phyloP scores from a whole-genome alignment of 371 early-diverging fungal genomes.

The Syncephalastrum contaminatum region DNA sequence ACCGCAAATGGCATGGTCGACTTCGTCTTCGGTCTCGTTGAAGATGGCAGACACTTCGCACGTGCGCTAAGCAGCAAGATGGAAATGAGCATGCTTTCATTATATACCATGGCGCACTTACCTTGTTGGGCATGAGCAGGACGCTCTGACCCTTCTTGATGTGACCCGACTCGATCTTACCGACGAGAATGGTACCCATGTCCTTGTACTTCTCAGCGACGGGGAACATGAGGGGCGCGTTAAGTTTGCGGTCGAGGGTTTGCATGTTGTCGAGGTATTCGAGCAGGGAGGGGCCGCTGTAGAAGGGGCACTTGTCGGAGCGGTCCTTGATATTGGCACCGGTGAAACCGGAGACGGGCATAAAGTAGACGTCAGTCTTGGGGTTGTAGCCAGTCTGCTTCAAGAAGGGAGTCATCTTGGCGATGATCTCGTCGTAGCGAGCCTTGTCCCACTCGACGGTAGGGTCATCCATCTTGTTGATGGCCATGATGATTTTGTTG shows the following conservation, averaged over 20 bases:
- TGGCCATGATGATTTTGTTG: conserved; percentile 84
- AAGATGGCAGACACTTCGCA: conserved; percentile 82
- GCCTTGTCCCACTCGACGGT: conserved; percentile 94
- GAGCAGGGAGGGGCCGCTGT: conserved; percentile 90
- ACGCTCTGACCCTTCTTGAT: conserved; percentile 83
- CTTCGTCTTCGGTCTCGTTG: conserved; percentile 81
- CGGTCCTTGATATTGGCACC: conserved; percentile 96
- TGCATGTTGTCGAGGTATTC: conserved; percentile 83
- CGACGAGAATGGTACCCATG: conserved; percentile 94
- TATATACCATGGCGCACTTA: conserved; percentile 19
- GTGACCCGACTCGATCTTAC: conserved; percentile 94
- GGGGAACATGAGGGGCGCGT: conserved; percentile 91
- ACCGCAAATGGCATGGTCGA: conserved; percentile 78
- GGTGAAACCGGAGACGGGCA: conserved; percentile 96
- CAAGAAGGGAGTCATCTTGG: conserved; percentile 88
- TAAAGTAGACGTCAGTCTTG: conserved; percentile 81
- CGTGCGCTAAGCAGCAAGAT: conserved; percentile 20
- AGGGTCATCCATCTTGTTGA: conserved; percentile 99
- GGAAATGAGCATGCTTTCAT: neutral
- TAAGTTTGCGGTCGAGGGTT: conserved; percentile 78
- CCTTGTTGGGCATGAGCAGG: conserved; percentile 92
- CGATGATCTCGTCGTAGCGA: conserved; percentile 81
- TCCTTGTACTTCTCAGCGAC: conserved; percentile 95
- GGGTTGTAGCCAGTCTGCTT: conserved; percentile 90
- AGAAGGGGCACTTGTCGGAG: conserved; percentile 70